Conservation (phyloP, 2,329 filamentous ascomycete species). For the Pyrenophora teres region DNA sequence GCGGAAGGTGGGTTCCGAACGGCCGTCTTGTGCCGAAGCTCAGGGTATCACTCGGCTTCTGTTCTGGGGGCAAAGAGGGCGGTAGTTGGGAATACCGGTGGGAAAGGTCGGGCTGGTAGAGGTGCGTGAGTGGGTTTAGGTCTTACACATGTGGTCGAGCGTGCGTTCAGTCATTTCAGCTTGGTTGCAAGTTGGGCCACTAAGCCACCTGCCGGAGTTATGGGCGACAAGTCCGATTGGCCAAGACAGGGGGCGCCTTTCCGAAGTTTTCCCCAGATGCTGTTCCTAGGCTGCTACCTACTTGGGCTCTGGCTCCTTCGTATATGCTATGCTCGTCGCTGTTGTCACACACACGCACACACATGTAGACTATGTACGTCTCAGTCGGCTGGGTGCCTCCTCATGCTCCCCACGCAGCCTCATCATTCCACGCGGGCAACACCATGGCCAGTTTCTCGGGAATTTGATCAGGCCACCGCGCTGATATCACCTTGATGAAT, state of each 20-base stretch:
- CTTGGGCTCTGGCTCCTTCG: background rate
- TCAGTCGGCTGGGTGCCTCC: constrained; percentile 7
- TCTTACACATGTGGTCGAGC: background rate
- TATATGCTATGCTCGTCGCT: background rate
- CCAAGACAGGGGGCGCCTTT: background rate
- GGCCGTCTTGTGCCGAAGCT: too few relatives aligned
- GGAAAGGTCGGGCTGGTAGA: background rate
- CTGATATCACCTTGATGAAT: constrained; percentile 57
- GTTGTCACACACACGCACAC: background rate
- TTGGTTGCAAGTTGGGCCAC: constrained; percentile 9
- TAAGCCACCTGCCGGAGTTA: constrained; percentile 16
- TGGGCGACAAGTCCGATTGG: constrained; percentile 12
- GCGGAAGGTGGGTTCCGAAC: too few relatives aligned
- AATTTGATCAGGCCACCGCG: constrained; percentile 59
- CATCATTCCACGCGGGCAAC: constrained; percentile 59
- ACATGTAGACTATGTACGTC: background rate
- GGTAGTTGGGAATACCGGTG: background rate
- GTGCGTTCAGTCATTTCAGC: constrained; percentile 10
- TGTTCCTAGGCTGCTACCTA: background rate
- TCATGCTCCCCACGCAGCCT: constrained; percentile 41
- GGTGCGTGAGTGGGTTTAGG: too few relatives aligned
- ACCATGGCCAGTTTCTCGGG: constrained; percentile 59
- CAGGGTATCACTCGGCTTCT: too few relatives aligned
- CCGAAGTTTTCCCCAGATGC: constrained; percentile 4
- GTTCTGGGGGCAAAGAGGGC: background rate